Base-by-base conservation (phyloP, 257 asterid species). In the Linaria vulgaris region DNA sequence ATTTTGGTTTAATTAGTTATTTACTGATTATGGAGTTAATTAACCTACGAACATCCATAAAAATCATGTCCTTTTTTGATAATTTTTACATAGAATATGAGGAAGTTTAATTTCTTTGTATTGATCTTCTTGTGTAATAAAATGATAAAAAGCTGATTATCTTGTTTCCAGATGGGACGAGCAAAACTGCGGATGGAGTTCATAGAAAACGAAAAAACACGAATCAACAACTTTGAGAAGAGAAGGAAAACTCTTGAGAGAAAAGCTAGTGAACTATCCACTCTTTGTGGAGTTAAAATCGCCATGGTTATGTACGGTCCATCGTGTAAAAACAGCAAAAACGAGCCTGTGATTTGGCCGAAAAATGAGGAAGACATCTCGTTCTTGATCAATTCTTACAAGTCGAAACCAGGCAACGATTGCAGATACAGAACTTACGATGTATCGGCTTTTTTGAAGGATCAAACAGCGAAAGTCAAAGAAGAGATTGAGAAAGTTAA, bases 251-350 rank as follows among this genome's bases (percentile, higher is more conserved):
- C 61, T 5, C 19, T 69, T 15, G 59, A 39, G 65, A 74, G 64
- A 69, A 63, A 67, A 6, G 69, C 69, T 13, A 0, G 48, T 23
- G 72, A 69, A 25, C 21, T 69, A 2, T 72, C 75, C 7, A 69
- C 61, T 57, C 71, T 69, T 21, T 74, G 75, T 15, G 79, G 70
- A 6, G 64, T 74, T 6, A 50, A 58, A 9, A 34, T 64, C 2
- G 56, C 41, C 31, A 50, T 74, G 71, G 34, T 69, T 16, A 3
- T 57, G 5, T 49, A 56, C 31, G 52, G 24, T 3, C 34, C 34
- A 6, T 6, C 34, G 34, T 2, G 3, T 3, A 27, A 27, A 3
- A 27, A 27, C 20, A 68, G 64, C 10, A 8, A 16, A 37, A 30
- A 13, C 19, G 55, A 68, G 25, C 58, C 72, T 2, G 9, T 9